phyloP scores from a whole-genome alignment of 139 green algal species.

The Coccomyxa sp. region DNA sequence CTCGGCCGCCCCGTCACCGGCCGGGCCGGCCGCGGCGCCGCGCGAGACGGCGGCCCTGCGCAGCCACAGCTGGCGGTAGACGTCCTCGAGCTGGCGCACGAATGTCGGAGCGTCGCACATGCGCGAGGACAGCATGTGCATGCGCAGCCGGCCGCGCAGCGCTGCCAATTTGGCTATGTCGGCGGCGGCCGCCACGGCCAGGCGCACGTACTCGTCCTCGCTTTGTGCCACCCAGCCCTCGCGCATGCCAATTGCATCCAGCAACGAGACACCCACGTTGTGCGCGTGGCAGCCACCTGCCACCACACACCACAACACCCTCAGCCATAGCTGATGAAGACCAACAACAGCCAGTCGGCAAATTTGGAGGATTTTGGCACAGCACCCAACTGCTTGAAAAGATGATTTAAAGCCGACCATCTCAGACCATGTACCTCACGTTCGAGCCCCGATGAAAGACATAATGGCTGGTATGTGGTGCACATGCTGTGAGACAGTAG shows the following conservation, averaged over 20 bases:
- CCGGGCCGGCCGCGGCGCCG: no score
- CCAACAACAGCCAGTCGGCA: no score
- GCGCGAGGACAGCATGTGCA: constrained; percentile 67
- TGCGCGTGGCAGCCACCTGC: constrained; percentile 85
- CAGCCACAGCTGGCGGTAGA: constrained; percentile 70
- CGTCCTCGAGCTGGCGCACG: constrained; percentile 64
- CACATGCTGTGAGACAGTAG: no score
- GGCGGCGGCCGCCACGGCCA: constrained; percentile 49
- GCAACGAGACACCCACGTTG: constrained; percentile 89
- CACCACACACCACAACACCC: not conserved
- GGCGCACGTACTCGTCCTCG: constrained; percentile 77
- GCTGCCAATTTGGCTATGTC: constrained; percentile 51
- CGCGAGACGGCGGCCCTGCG: no score
- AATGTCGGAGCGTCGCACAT: constrained; percentile 80
- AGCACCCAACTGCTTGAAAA: no score
- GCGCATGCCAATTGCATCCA: constrained; percentile 69
- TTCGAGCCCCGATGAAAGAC: no score
- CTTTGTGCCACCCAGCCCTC: constrained; percentile 70
- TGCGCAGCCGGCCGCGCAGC: constrained; percentile 63
- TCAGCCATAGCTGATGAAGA: not conserved
- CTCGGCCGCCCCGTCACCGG: no score
- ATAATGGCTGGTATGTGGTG: no score
- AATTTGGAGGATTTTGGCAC: no score
- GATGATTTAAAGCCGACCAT: no score
- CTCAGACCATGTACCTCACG: no score